Evolutionary conservation across 768 basidiomycete species (phyloP), one percentile per base, ranked within the genome.

Genomic region (Boletus vermiculosoides): DNA sequence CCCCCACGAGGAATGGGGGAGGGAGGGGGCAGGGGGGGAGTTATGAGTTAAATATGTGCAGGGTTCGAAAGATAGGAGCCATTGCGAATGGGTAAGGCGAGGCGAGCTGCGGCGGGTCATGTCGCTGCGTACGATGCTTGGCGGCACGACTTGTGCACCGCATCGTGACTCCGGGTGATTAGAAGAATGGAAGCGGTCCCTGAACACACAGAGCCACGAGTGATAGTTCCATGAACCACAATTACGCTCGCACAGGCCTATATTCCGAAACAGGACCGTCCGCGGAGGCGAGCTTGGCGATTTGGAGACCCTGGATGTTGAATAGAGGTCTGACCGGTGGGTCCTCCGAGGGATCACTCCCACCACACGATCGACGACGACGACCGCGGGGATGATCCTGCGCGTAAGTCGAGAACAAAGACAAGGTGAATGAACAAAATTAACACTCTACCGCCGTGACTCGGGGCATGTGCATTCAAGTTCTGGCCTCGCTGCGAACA

Each of bases 161-260:
- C 66, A 57, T 54, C 44, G 51, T 55, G 62, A 66, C 31, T 50
- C 20, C 20, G 42, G 3, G 50, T 25, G 46, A 39, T 36, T 45
- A 23, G 41, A 36, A 45, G 55, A 66, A 68, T 68, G 63, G 66
- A 66, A 66, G 59, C 28, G 2, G 30, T 44, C 44, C 59, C 59
- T 62, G 41, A 42, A 13, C 22, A 23, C 11, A 28, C 51, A 45
- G 42, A 55, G 25, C 51, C 52, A 34, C 33, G 16, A 28, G 18
- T 18, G 16, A 36, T 18, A 55, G 28, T 3, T 18, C 37, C 28
- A 31, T 34, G 13, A 18, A 50, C 28, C 20, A 20, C 52, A 18
- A 30, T 48, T 48, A 22, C 20, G 18, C 52, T 40, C 9, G 16
- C 58, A 50, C 59, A 40, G 52, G 36, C 28, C 18, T 42, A 8